Base-by-base conservation (phyloP, 202 grass and related monocot genomes). In the Panicum hallii region DNA sequence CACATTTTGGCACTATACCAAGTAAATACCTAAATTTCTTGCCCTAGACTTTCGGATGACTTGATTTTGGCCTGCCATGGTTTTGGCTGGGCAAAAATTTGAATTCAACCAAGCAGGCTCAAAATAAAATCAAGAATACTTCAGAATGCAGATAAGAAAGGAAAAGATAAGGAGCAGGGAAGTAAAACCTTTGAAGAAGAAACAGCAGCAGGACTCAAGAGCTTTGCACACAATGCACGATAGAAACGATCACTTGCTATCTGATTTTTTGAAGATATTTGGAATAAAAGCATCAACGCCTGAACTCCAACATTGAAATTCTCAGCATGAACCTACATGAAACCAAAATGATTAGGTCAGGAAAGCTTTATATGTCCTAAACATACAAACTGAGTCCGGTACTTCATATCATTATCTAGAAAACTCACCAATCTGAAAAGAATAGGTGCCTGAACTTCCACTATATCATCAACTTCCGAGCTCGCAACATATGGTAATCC, bases 241-340 rank as follows among this genome's bases (percentile, higher is more conserved):
- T 98, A 98, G 87, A 98, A 98, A 64, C 91, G 91, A 58, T 95
- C 96, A 60, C 93, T 95, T 66, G 90, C 89, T 75, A 95, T 98
- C 83, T 98, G 91, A 83, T 94, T 98, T 90, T 98, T 98, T 11
- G 88, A 87, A 66, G 96, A 92, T 53, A 98, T 92, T 85, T 98
- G 96, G 67, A 94, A 98, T 32, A 98, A 83, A 87, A 98, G 93
- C 93, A 98, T 95, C 90, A 98, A 78, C 48, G 96, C 82, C 68
- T 98, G 96, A 80, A 98, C 96, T 74, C 93, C 96, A n/a, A 98
- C 81, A 89, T 98, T 98, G 79, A 98, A 98, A 90, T 98, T 98
- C 55, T 87, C 86, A 79, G 96, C 89, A 82, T 98, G 96, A 60
- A 94, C 96, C 96, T 98, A 87, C 57, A 95, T 69, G 64, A 78